A percentile compares a stretch with the other conserved stretches of the same genome.
These are phyloP conservation scores for Celoporthe dispersa DNA, from an alignment of 2,329 filamentous ascomycete species.

Conservation along the genomic window DNA sequence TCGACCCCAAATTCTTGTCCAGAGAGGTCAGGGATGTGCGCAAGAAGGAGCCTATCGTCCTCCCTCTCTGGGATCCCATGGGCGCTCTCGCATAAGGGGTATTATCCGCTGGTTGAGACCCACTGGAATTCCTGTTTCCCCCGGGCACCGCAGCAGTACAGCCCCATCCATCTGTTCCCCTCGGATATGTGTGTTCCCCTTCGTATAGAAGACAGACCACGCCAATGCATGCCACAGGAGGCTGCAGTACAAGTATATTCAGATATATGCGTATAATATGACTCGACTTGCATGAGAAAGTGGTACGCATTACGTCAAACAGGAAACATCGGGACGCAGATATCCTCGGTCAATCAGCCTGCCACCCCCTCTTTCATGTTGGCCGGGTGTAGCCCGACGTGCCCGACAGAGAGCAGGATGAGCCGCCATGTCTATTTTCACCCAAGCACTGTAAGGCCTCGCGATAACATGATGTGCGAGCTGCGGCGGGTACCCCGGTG, in stretches of 20 bases:
- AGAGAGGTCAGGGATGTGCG: constrained; percentile 72
- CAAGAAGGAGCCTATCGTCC: constrained; percentile 69
- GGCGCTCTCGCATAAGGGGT: constrained; percentile 65
- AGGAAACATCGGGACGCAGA: not conserved
- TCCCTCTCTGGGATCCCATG: constrained; percentile 84
- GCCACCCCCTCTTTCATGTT: not conserved
- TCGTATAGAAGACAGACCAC: not conserved
- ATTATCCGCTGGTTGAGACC: not conserved
- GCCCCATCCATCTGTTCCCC: not conserved
- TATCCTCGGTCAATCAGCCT: not conserved
- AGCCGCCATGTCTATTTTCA: not conserved
- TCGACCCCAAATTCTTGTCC: constrained; percentile 71
- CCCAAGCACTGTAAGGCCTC: not conserved
- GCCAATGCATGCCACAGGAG: not conserved
- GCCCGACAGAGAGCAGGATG: not conserved
- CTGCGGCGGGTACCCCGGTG: no score
- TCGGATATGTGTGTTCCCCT: not conserved
- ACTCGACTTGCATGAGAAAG: not conserved
- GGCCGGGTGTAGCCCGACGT: not conserved
- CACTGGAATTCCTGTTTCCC: not conserved
- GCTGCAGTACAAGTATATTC: not conserved
- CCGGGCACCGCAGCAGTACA: not conserved
- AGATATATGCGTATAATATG: not conserved
- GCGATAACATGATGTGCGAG: not conserved
- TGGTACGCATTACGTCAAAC: not conserved